Evolutionary conservation across 169 alveolate genomes (phyloP).

Genomic region (Neospora caninum): DNA sequence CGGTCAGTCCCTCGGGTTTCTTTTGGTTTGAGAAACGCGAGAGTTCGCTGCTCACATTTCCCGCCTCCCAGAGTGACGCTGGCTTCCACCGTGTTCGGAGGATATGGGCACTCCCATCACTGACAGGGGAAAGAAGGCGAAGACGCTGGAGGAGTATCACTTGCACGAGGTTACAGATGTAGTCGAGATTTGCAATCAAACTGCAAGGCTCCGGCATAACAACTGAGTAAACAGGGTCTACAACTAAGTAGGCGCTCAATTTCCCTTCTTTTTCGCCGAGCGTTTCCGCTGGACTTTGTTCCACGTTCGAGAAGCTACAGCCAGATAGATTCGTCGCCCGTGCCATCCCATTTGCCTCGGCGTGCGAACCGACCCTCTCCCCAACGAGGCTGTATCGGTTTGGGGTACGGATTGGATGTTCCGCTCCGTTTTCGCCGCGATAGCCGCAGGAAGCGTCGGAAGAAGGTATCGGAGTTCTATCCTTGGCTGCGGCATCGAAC

Average conservation of each 20-base stretch:
- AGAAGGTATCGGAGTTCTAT: not conserved
- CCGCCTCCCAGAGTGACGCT: not conserved
- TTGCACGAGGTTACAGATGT: not conserved
- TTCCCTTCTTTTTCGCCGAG: too few relatives aligned
- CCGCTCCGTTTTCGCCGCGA: not conserved
- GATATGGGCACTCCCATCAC: not conserved
- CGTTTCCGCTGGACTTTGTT: too few relatives aligned
- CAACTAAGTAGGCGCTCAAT: not conserved
- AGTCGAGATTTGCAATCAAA: slow-evolving; percentile 7
- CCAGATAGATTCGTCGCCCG: too few relatives aligned
- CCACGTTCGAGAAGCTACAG: too few relatives aligned
- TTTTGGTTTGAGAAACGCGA: not conserved
- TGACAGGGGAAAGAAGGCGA: not conserved
- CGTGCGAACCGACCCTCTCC: too few relatives aligned
- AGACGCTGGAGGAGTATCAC: not conserved
- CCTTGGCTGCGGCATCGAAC: not conserved
- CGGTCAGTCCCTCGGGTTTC: not conserved
- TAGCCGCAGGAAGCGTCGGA: not conserved
- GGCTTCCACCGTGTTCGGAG: not conserved
- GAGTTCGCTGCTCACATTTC: not conserved
- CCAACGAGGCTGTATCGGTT: too few relatives aligned
- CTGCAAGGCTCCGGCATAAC: slow-evolving; percentile 32
- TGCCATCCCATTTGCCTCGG: too few relatives aligned
- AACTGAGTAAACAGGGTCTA: not conserved
- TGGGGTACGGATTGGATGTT: not conserved